phyloP scores from a whole-genome alignment of 73 alveolate genomes.

The Paramecium tetraurelia region DNA sequence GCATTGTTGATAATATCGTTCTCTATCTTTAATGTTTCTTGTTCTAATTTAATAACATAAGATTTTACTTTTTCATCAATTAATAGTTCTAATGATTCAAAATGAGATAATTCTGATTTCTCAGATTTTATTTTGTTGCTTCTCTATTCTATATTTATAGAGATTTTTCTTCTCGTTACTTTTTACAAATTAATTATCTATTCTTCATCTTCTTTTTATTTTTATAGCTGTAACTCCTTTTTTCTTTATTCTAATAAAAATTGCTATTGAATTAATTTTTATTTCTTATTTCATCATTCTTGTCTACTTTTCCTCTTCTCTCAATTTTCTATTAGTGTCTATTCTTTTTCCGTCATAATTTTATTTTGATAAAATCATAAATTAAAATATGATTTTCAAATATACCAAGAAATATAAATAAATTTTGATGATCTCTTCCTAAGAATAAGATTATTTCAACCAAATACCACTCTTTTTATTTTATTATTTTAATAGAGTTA shows the following conservation, averaged over 20 bases:
- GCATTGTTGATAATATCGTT: neutral
- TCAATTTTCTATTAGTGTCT: neutral
- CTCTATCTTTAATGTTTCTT: neutral
- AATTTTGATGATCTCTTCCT: neutral
- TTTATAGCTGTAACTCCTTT: neutral
- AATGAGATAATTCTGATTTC: neutral
- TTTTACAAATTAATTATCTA: neutral
- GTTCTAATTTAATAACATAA: neutral
- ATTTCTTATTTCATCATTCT: neutral
- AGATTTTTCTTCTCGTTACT: neutral
- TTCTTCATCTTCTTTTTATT: neutral
- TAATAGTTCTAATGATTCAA: neutral
- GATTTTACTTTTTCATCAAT: neutral
- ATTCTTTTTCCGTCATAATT: slow-evolving; percentile 6
- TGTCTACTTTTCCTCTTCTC: neutral
- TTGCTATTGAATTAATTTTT: neutral
- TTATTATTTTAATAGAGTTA: too few species aligned
- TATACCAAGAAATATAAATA: neutral
- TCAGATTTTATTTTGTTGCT: neutral
- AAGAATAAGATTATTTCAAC: too few species aligned
- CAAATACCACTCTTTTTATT: too few species aligned
- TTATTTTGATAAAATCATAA: neutral
- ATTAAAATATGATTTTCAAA: neutral
- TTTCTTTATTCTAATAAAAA: neutral
- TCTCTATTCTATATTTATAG: neutral